Base-by-base conservation (phyloP, 768 basidiomycete species). In the Suillus ampliporus region DNA sequence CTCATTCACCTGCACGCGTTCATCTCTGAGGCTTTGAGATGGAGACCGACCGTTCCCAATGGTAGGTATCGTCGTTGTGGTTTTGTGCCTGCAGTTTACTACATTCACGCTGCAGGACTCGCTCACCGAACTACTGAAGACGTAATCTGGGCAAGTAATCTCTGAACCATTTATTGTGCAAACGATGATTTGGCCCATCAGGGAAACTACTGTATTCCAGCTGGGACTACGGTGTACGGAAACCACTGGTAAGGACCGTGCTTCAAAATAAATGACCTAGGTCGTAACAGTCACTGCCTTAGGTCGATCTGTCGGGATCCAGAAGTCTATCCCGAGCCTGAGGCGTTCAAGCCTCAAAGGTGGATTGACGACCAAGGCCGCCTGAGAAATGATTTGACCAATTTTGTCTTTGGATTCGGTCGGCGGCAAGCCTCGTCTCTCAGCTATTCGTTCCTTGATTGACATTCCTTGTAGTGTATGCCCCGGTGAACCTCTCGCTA, bases 111-210 rank as follows among this genome's bases (percentile, higher is more conserved):
- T 31, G 31, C 10, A 69, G 87, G 87, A 0, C 84, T 88, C 53
- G 77, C 84, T 0, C 89, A 89, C 64, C 82, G 82, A 52, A 82
- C 87, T 0, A 89, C 83, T 1, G 83, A 82, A 59, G 87, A 89
- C 62, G 80, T 90, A 43, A 71, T 84, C 26, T 90, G 85, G 83
- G 85, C 85, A 14, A 23, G 58, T 54, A 60, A 58, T 31, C 21
- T 43, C 41, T 40, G 21, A 19, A 15, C 10, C 17, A 2, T n/a
- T 28, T 48, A 19, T 23, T 28, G 38, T 43, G 17, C 11, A 3
- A 3, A 19, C 4, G 26, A 52, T 61, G 15, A 61, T 58, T 23
- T 15, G 9, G 35, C 3, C 31, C 6, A 14, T 15, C 61, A 83
- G 52, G 57, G 60, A 14, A 68, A 65, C 13, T 71, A 69, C 60